Evolutionary conservation across 768 basidiomycete species (phyloP).

Genomic region (Sporobolomyces phaffii): DNA sequence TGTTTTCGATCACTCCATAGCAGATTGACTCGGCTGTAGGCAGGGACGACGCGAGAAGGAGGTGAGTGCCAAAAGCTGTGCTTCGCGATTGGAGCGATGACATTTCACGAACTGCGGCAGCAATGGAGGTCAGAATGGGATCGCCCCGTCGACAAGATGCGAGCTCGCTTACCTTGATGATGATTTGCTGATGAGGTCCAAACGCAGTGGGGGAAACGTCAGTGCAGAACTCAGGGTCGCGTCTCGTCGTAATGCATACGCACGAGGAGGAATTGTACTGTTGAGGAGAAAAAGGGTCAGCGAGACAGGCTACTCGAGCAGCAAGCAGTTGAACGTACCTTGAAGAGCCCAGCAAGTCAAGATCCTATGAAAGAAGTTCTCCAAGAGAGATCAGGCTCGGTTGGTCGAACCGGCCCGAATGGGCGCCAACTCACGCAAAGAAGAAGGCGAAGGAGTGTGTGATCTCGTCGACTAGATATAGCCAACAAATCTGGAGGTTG

Average conservation of each 20-base stretch:
- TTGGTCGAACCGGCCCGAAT: no score
- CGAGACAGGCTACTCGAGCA: no score
- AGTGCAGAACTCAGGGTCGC: no score
- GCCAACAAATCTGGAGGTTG: conserved; percentile 8
- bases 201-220: no score
- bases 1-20: neutral
- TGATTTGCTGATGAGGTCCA: conserved; percentile 26
- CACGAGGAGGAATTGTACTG: conserved; percentile 25
- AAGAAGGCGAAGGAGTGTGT: conserved; percentile 12
- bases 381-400: neutral
- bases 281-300: neutral
- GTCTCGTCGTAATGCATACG: no score
- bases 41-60: neutral
- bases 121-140: no score
- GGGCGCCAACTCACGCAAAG: conserved; percentile 1
- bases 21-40: conserved; percentile 13
- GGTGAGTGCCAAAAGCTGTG: neutral
- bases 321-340: neutral
- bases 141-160: no score
- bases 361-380: neutral
- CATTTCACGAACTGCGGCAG: no score
- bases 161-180: conserved; percentile 12
- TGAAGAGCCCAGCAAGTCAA: conserved; percentile 6
- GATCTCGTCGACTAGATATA: neutral
- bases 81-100: neutral